A percentile compares a stretch with the other conserved stretches of the same genome.
Conservation (phyloP, 176 grass and related monocot species). For the Phyllostachys edulis region DNA sequence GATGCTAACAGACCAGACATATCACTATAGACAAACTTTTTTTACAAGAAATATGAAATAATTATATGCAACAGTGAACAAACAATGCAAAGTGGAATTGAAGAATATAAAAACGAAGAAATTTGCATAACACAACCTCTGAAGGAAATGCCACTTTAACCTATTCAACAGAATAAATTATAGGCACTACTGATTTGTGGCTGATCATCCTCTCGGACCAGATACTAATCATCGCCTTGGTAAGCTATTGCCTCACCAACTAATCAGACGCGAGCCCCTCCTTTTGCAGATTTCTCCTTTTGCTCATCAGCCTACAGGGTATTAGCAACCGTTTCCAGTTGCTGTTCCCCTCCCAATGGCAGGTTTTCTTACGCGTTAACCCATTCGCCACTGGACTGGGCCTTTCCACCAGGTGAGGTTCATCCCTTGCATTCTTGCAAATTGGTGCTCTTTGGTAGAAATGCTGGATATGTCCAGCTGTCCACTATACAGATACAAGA, state of each 20-base stretch:
- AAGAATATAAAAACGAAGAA: neutral
- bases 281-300: no score
- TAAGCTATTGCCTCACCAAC: no score
- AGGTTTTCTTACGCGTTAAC: no score
- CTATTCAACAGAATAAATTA: neutral
- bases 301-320: no score
- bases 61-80: neutral
- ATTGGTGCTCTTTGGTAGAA: neutral
- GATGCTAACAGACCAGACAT: slow-evolving; percentile 11
- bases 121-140: neutral
- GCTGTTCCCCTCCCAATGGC: no score
- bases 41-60: neutral
- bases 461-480: neutral
- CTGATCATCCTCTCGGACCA: no score
- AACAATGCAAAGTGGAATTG: neutral
- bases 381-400: no score
- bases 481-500: neutral
- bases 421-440: neutral
- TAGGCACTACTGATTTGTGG: neutral
- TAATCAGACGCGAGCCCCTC: no score
- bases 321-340: no score
- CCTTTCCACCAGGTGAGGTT: neutral
- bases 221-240: no score
- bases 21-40: slow-evolving; percentile 9
- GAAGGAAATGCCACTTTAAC: neutral